A percentile compares a stretch with the other conserved stretches of the same genome.
Conservation (phyloP, 129 eudicot genomes). For the Solidago caesia region DNA sequence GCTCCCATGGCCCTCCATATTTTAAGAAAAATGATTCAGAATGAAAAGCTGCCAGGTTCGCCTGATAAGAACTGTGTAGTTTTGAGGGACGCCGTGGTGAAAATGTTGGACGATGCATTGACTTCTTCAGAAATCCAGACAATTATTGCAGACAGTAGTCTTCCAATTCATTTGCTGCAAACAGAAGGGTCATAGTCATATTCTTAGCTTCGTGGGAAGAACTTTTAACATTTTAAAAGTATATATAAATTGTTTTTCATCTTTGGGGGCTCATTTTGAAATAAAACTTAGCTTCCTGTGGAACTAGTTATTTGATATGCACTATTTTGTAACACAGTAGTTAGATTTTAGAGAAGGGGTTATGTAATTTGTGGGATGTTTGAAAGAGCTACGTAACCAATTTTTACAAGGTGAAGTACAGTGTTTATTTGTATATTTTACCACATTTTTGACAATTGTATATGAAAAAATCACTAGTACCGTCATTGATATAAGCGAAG, state of each 20-base stretch:
- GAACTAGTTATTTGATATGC: background rate
- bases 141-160: slow-evolving; percentile 41
- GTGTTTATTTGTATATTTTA: background rate
- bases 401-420: background rate
- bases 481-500: too few relatives aligned
- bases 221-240: slow-evolving; percentile 8
- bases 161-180: slow-evolving; percentile 37
- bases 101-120: slow-evolving; percentile 42
- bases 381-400: background rate
- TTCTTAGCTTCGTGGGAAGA: background rate
- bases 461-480: background rate
- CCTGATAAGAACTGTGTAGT: slow-evolving; percentile 44
- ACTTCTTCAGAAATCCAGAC: slow-evolving; percentile 36
- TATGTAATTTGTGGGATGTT: background rate
- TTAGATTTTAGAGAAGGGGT: background rate
- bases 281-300: slow-evolving; percentile 12
- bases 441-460: background rate
- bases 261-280: slow-evolving; percentile 21
- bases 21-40: slow-evolving; percentile 49
- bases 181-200: slow-evolving; percentile 11
- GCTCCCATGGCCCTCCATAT: slow-evolving; percentile 47
- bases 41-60: slow-evolving; percentile 32
- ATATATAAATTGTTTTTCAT: slow-evolving; percentile 21
- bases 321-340: background rate
- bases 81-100: slow-evolving; percentile 40